Evolutionary conservation across 2,329 filamentous ascomycete species (phyloP), one percentile per base, ranked within the genome.

Genomic region (Chalara sp.): DNA sequence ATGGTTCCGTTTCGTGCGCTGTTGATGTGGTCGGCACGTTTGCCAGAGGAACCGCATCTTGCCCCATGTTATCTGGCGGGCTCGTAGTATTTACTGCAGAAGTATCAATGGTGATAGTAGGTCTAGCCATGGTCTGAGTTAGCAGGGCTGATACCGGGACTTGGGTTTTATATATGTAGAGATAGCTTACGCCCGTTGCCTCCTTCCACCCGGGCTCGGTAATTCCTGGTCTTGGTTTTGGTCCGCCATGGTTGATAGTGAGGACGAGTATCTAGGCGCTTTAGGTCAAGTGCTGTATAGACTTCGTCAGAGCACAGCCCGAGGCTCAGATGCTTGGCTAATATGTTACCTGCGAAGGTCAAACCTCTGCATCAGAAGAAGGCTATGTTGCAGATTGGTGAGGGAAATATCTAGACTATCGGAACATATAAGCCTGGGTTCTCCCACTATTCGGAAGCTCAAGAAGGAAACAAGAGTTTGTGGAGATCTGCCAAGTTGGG

Each of bases 81-180:
- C 53, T 13, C 43, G 13, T 30, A 30, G 21, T 65, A 63, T 67
- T 74, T 56, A 76, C 73, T 49, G 76, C 73, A 52, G 76, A 77
- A 28, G 76, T 79, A 61, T 80, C 76, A 55, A 80, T 78, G 32
- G 76, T 79, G 48, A 79, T 80, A 8, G 76, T 79, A 28, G 76
- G 76, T 49, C 65, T 67, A 49, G 29, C 48, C 44, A 45, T 43
- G 46, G 46, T 47, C 8, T 28, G 50, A 49, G 49, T 61, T 53
- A 61, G 57, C 52, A 56, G 56, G 52, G 55, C 49, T 21, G 21
- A 21, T 53, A 49, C 49, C 39, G 44, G 12, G 46, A 30, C 6
- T 37, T 30, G 42, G 21, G 21, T 21, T 47, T 51, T 53, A 39
- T 53, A 52, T 51, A 53, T 33, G 12, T 47, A 28, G 35, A 35